A percentile compares a stretch with the other conserved stretches of the same genome.
Evolutionary conservation across 2,329 filamentous ascomycete species (phyloP).

Genomic region (Colletotrichum paranaense): DNA sequence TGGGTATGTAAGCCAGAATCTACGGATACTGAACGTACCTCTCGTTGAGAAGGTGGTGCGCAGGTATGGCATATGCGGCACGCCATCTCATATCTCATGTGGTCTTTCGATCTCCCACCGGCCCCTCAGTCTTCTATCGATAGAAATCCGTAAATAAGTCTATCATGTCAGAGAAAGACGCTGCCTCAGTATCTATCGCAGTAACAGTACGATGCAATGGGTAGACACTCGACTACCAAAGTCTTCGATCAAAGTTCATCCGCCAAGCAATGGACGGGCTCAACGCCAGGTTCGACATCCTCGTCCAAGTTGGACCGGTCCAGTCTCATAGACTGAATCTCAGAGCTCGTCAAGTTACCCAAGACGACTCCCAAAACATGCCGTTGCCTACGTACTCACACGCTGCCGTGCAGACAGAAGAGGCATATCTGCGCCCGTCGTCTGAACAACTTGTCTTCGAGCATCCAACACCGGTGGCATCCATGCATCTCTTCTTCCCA

Average conservation of each 20-base stretch:
- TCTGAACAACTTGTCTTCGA: constrained; percentile 26
- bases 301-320: not conserved
- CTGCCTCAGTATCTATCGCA: too few species aligned
- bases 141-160: not conserved
- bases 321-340: not conserved
- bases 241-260: not conserved
- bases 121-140: not conserved
- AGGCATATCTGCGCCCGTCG: constrained; percentile 5
- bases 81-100: not conserved
- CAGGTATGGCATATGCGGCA: not conserved
- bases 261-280: not conserved
- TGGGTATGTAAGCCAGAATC: not conserved
- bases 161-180: not conserved
- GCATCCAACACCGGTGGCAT: not conserved
- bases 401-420: not conserved
- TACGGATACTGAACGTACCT: not conserved
- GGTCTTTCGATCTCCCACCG: not conserved
- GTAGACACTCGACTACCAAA: not conserved
- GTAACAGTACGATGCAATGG: not conserved
- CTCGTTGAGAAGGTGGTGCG: not conserved
- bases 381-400: not conserved
- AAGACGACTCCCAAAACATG: not conserved
- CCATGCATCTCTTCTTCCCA: not conserved
- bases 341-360: not conserved
- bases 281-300: not conserved